Evolutionary conservation across 495 filamentous ascomycete genomes (phyloP).

Genomic region (Penicillium antarcticum): DNA sequence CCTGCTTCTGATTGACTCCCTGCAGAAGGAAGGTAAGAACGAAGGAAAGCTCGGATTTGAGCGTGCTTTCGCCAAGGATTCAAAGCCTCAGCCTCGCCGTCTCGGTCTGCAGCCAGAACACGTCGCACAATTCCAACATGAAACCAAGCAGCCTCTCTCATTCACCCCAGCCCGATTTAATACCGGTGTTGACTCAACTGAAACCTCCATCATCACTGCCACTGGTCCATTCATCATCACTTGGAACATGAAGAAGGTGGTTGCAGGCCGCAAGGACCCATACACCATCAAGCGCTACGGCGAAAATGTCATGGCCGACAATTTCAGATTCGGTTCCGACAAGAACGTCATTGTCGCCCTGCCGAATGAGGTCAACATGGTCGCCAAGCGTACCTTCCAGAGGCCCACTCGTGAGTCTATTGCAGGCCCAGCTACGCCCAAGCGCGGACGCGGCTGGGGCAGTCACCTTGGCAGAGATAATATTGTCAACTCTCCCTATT

Average conservation of each 20-base stretch:
- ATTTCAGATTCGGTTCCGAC: constrained; percentile 95
- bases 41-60: constrained; percentile 97
- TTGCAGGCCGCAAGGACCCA: constrained; percentile 73
- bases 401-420: constrained; percentile 93
- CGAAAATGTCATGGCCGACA: constrained; percentile 96
- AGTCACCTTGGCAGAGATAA: constrained; percentile 66
- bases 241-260: constrained; percentile 88
- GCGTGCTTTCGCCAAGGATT: constrained; percentile 84
- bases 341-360: constrained; percentile 97
- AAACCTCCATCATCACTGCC: constrained; percentile 94
- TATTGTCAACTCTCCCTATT: constrained; percentile 85
- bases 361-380: constrained; percentile 97
- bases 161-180: constrained; percentile 96
- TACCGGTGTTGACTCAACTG: constrained; percentile 71
- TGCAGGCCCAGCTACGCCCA: constrained; percentile 57
- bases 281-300: constrained; percentile 95
- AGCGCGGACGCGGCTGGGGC: constrained; percentile 42
- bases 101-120: constrained; percentile 83
- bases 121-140: constrained; percentile 94
- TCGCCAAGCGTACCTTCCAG: constrained; percentile 77
- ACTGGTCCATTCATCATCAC: constrained; percentile 96
- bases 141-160: constrained; percentile 78
- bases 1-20: constrained; percentile 83
- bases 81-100: constrained; percentile 89
- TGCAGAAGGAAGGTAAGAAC: constrained; percentile 92